These are phyloP conservation scores for Bipolaris bicolor DNA, from an alignment of 2,329 filamentous ascomycete species.

Conservation along the genomic window DNA sequence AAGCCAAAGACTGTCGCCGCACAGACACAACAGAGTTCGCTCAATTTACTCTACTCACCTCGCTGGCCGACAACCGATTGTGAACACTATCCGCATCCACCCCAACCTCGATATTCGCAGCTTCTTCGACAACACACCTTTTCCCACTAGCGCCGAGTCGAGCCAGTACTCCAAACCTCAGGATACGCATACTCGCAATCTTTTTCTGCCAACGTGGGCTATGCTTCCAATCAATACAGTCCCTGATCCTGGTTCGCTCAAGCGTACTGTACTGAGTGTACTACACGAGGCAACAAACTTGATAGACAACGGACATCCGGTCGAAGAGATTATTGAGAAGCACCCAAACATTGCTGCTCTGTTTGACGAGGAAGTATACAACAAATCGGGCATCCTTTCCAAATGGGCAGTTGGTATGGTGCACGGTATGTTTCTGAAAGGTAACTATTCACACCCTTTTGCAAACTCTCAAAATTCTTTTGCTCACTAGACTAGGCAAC, in stretches of 20 bases:
- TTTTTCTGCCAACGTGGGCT: constrained; percentile 33
- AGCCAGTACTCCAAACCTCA: constrained; percentile 20
- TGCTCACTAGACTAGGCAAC: constrained; percentile 19
- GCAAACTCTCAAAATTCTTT: not conserved
- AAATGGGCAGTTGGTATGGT: constrained; percentile 33
- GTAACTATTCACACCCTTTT: constrained; percentile 5
- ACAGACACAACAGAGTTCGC: constrained; percentile 11
- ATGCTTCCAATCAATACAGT: constrained; percentile 33
- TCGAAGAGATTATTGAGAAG: constrained; percentile 22
- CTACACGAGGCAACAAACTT: constrained; percentile 23
- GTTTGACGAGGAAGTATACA: constrained; percentile 26
- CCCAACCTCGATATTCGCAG: constrained; percentile 29
- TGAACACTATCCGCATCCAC: constrained; percentile 30
- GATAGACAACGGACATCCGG: constrained; percentile 16
- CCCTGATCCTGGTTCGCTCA: constrained; percentile 27
- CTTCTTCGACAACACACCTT: constrained; percentile 26
- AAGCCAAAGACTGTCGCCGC: constrained; percentile 15
- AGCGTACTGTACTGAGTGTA: constrained; percentile 16
- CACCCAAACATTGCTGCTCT: constrained; percentile 34
- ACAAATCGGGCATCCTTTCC: constrained; percentile 25
- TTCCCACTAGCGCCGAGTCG: constrained; percentile 19
- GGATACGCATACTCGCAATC: constrained; percentile 19
- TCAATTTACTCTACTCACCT: constrained; percentile 29
- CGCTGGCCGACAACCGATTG: constrained; percentile 25
- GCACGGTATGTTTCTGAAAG: constrained; percentile 27